Base-by-base conservation (phyloP, 1,284 basidiomycete species). In the Vanrija sp. region DNA sequence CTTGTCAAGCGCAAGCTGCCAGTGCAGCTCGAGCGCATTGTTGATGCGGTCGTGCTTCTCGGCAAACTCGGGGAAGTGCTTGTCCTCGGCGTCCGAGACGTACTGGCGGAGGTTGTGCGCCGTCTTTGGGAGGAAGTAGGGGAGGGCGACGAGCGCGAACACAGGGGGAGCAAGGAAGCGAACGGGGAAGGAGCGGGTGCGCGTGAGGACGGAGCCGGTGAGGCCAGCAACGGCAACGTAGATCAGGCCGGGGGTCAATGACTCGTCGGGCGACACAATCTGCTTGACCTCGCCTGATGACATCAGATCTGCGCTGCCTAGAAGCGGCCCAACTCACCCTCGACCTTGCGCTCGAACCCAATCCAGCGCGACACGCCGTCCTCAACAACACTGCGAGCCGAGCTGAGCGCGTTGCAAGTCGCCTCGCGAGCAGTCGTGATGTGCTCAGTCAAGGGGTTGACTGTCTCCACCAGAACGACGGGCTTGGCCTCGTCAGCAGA, bases 211-310 rank as follows among this genome's bases (percentile, higher is more conserved):
- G 54, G 89, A 90, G 1, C 88, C 89, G 0, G 89, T 88, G 46
- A 97, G 84, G 4, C 90, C 86, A 1, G 90, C 86, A 40, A 97
- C 84, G 46, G 91, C 89, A 53, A 91, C 86, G 78, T 93, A 94
- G 57, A 94, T 85, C 12, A 88, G 71, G 18, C 88, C 89, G 1
- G 93, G 93, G 6, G 86, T 92, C 39, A 96, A 82, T 1, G 85
- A 80, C 78, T 97, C 93, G 50, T 87, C 81, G 1, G 85, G 82
- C 1, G 89, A 85, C 23, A 89, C 78, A 65, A 96, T 83, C 6
- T 86, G 83, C 75, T 92, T 93, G 45, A 95, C 80, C 58, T 89
- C 85, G 58, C 80, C 91, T 93, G 60, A 3, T 7, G 6, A 19
- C 3, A 34, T 55, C 15, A 60, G 53, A 25, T 16, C 15, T 21